phyloP scores from a whole-genome alignment of 345 rosid genomes.

The Populus euphratica region DNA sequence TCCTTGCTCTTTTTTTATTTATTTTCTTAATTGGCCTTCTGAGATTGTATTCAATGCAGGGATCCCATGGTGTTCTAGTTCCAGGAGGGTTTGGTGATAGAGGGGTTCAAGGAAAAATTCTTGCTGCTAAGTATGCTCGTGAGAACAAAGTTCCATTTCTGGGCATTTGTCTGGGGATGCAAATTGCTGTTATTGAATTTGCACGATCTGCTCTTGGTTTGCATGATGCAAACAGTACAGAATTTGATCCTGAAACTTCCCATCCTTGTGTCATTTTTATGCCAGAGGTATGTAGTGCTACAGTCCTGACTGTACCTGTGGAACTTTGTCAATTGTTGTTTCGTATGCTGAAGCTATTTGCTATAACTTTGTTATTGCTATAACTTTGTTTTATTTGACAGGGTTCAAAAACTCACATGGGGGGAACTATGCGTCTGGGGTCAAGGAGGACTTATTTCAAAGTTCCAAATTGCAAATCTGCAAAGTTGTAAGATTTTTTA shows the following conservation, averaged over 20 bases:
- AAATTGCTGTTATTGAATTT: conserved; percentile 88
- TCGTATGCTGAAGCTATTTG: background rate
- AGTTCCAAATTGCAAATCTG: conserved; percentile 66
- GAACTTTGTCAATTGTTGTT: background rate
- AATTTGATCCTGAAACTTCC: conserved; percentile 73
- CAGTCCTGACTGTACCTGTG: background rate
- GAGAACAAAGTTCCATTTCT: conserved; percentile 84
- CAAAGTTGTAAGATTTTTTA: conserved; percentile 58
- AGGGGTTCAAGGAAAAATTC: conserved; percentile 90
- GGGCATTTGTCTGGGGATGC: conserved; percentile 99
- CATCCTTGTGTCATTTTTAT: conserved; percentile 85
- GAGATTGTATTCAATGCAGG: conserved; percentile 37
- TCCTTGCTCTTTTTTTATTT: background rate
- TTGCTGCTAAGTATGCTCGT: conserved; percentile 92
- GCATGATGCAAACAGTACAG: conserved; percentile 77
- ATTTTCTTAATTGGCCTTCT: conserved; percentile 2
- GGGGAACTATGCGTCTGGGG: conserved; percentile 97
- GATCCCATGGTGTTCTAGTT: conserved; percentile 80
- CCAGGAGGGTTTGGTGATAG: conserved; percentile 99
- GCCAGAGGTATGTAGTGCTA: conserved; percentile 67
- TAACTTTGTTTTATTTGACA: conserved; percentile 15
- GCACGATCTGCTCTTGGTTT: conserved; percentile 84
- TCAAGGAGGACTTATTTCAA: conserved; percentile 76
- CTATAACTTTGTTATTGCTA: background rate
- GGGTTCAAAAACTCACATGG: conserved; percentile 99